Evolutionary conservation across 169 alveolate genomes (phyloP).

Genomic region (Fabrea salina): DNA sequence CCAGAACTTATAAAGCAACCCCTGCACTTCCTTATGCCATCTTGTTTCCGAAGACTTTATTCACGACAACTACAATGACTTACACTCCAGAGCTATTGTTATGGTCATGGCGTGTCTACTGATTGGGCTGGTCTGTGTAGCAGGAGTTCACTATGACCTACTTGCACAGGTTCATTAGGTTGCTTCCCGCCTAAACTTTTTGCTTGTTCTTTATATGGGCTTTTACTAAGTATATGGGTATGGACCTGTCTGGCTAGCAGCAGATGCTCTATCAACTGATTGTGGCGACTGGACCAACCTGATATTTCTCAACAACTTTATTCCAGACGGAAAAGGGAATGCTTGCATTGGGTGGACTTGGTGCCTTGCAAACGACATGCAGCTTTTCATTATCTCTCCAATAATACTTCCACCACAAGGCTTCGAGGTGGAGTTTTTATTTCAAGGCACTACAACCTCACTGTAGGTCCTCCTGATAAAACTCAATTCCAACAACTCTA

Average conservation of each 20-base stretch:
- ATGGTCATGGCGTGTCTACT: no score
- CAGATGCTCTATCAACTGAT: constrained; percentile 11
- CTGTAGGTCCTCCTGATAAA: neutral
- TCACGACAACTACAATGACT: no score
- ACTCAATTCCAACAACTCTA: neutral
- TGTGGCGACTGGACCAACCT: constrained; percentile 66
- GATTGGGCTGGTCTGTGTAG: constrained; percentile 40
- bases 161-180: constrained; percentile 37
- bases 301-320: constrained; percentile 48
- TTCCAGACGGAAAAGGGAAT: constrained; percentile 33
- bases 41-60: no score
- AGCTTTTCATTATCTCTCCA: constrained; percentile 38
- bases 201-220: constrained; percentile 35
- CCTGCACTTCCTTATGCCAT: no score
- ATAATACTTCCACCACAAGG: constrained; percentile 13
- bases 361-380: constrained; percentile 57
- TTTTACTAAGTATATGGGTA: constrained; percentile 42
- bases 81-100: no score
- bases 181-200: constrained; percentile 39
- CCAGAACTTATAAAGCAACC: neutral
- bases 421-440: neutral
- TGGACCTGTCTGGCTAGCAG: constrained; percentile 58
- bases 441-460: neutral
- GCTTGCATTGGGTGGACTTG: constrained; percentile 48
- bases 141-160: neutral